Percentiles rank a stretch among this genome's conserved stretches.
Conservation (phyloP, 495 filamentous ascomycete genomes). For the Neurospora sp. region DNA sequence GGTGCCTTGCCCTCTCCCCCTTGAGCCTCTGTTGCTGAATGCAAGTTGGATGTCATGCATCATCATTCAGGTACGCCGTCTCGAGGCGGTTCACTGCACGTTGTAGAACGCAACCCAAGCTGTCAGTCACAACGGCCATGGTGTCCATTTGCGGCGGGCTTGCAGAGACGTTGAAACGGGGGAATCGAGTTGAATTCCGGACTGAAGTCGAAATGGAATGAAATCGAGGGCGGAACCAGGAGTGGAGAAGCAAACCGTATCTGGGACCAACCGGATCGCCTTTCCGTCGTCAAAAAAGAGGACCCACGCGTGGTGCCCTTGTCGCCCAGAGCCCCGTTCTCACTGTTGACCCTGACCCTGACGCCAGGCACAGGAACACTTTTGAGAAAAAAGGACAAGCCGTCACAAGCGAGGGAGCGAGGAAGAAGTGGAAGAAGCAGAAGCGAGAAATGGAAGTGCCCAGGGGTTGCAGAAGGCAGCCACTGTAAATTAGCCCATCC, state of each 20-base stretch:
- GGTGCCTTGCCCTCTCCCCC: no score
- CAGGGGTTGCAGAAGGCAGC: background rate
- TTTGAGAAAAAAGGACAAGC: background rate
- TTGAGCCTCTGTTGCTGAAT: no score
- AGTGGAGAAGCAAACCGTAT: background rate
- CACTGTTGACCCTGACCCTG: background rate
- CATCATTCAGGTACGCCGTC: background rate
- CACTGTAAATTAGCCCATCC: background rate
- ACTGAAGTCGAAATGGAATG: background rate
- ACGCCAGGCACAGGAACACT: background rate
- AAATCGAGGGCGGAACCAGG: background rate
- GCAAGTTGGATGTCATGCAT: background rate
- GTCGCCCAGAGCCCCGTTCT: background rate
- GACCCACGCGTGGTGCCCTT: background rate
- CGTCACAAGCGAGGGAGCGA: background rate
- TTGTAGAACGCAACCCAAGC: background rate
- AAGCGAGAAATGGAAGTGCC: background rate
- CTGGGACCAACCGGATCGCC: background rate
- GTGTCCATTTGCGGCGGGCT: no score
- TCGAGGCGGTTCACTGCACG: background rate
- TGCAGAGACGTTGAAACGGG: background rate
- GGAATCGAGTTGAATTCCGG: background rate
- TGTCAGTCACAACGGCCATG: background rate
- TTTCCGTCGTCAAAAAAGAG: background rate
- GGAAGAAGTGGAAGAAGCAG: background rate